Conservation (phyloP, 139 green algal species). For the Prasinococcaceae sp. region DNA sequence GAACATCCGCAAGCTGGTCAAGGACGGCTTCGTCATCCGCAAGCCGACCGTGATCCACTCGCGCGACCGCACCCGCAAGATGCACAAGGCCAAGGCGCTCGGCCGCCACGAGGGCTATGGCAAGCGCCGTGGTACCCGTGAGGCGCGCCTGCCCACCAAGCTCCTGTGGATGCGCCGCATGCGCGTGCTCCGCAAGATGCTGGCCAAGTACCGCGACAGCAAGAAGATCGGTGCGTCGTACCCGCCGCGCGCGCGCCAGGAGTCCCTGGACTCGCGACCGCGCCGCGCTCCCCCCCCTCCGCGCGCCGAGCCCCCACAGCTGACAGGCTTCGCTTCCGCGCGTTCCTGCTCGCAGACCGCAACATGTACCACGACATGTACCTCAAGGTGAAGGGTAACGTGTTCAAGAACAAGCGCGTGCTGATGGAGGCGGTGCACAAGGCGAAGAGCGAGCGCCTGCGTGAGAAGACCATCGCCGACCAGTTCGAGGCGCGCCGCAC, state of each 20-base stretch:
- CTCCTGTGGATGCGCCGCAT: constrained; percentile 91
- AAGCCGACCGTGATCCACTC: constrained; percentile 97
- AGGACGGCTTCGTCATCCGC: constrained; percentile 96
- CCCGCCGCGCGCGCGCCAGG: too few relatives aligned
- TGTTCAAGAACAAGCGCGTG: constrained; percentile 99
- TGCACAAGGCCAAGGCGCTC: constrained; percentile 88
- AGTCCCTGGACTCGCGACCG: too few relatives aligned
- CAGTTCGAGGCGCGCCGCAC: constrained; percentile 91
- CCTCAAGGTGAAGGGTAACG: constrained; percentile 97
- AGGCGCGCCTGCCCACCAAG: constrained; percentile 94
- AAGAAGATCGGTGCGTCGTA: too few relatives aligned
- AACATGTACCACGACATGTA: constrained; percentile 98
- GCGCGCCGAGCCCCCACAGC: too few relatives aligned
- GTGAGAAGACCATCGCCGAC: constrained; percentile 96
- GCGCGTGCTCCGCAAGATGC: constrained; percentile 84
- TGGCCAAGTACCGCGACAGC: constrained; percentile 81
- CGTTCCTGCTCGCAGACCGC: too few relatives aligned
- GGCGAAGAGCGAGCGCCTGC: constrained; percentile 94
- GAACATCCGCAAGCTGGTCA: constrained; percentile 97
- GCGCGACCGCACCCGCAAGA: constrained; percentile 55
- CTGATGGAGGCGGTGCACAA: constrained; percentile 99
- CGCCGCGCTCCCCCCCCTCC: too few relatives aligned
- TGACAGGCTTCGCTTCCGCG: too few relatives aligned
- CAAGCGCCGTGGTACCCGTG: constrained; percentile 91
- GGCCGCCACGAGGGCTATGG: constrained; percentile 94